Conservation (phyloP, 805 yeast genomes). For the Jamesozyma hellenica region DNA sequence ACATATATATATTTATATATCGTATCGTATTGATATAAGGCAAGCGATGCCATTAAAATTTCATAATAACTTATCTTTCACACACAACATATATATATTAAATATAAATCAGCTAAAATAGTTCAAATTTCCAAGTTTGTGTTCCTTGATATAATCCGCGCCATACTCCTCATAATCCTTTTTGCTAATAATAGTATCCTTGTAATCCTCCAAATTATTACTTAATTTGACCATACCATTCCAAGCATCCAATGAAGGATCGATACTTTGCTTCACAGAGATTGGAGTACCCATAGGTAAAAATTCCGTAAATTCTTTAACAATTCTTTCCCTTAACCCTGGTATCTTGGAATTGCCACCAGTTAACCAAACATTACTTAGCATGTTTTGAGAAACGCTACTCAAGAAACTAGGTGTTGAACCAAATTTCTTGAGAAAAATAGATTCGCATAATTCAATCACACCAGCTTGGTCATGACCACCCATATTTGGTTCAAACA, state of each 20-base stretch:
- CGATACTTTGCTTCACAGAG: constrained; percentile 49
- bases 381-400: constrained; percentile 16
- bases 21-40: no score
- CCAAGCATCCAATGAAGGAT: constrained; percentile 82
- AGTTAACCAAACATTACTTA: constrained; percentile 62
- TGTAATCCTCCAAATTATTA: constrained; percentile 34
- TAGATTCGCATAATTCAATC: constrained; percentile 62
- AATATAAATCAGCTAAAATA: constrained; percentile 12
- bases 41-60: background rate
- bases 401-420: constrained; percentile 41
- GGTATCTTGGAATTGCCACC: constrained; percentile 73
- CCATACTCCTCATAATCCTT: constrained; percentile 84
- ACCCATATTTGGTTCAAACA: constrained; percentile 87
- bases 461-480: constrained; percentile 95
- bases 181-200: constrained; percentile 45
- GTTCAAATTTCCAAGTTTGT: constrained; percentile 55
- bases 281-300: constrained; percentile 61
- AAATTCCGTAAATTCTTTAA: constrained; percentile 54
- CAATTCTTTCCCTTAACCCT: constrained; percentile 59
- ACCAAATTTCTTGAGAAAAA: constrained; percentile 52
- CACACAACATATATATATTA: background rate
- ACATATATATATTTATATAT: constrained; percentile 1
- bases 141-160: constrained; percentile 79
- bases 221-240: constrained; percentile 86
- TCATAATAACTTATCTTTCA: no score